Percentiles rank a stretch among this genome's conserved stretches.
These are phyloP conservation scores for Scortechinia acanthostroma DNA, from an alignment of 2,329 filamentous ascomycete genomes.

Conservation along the genomic window DNA sequence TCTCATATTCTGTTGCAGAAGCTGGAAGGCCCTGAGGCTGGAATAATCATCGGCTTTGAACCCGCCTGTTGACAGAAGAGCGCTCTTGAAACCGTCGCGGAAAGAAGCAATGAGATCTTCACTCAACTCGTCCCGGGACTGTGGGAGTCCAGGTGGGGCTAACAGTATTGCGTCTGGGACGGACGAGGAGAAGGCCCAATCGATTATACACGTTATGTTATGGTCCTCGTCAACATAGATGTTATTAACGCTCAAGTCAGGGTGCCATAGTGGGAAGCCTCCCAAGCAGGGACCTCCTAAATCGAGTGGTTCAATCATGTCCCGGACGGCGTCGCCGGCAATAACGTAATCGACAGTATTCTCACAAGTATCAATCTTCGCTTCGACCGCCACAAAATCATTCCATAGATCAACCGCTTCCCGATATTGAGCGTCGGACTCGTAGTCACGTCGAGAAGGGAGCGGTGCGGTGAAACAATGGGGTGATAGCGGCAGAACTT, in stretches of 20 bases:
- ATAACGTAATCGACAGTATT: not conserved
- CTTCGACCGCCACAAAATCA: not conserved
- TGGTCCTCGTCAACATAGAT: not conserved
- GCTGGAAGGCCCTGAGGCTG: too few relatives aligned
- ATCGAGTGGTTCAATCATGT: not conserved
- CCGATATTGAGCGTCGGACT: constrained; percentile 1
- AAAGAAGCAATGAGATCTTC: not conserved
- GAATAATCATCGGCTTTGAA: too few relatives aligned
- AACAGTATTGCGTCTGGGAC: not conserved
- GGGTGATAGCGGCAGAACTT: not conserved
- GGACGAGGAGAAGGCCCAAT: not conserved
- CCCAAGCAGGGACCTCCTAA: not conserved
- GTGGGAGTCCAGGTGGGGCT: not conserved
- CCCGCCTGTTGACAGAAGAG: too few relatives aligned
- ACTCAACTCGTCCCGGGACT: not conserved
- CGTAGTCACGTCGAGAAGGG: not conserved
- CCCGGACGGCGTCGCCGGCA: not conserved
- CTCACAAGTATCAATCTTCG: not conserved
- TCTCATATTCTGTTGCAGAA: too few relatives aligned
- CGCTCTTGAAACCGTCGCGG: not conserved
- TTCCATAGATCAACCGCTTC: not conserved
- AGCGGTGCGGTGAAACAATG: not conserved
- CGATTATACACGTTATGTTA: not conserved
- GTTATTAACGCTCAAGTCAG: not conserved
- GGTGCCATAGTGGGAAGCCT: not conserved